Base-by-base conservation (phyloP, 1,284 basidiomycete genomes). In the Mycena sp. region DNA sequence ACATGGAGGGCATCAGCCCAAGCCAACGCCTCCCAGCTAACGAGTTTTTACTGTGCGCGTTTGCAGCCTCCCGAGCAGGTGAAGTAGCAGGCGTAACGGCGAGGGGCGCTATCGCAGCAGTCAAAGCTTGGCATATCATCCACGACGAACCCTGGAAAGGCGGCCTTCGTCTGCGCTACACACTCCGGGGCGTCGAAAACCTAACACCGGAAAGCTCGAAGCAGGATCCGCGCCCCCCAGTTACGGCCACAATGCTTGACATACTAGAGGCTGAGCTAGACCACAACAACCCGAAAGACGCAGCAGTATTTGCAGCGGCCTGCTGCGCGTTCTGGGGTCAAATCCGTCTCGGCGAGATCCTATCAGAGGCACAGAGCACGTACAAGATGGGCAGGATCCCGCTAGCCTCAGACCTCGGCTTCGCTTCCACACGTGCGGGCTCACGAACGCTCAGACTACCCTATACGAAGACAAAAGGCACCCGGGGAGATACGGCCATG, bases 241-340 rank as follows among this genome's bases (percentile, higher is more conserved):
- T 59, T 23, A 52, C 57, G 4, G 35, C 19, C 16, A 16, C 19
- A 2, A 56, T 58, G 53, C 21, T 55, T 21, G 7, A 28, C 1
- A 2, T 17, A 3, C 43, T 55, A 3, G 35, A 30, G 4, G 28
- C 2, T 7, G 30, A 45, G 7, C 43, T 55, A 5, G 43, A 55
- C 40, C 12, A 17, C 26, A 14, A 2, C 16, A 37, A 54, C 40
- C 49, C 51, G 3, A 10, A 17, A 9, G 58, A 61, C n/a, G 58
- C 37, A 1, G 58, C 50, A 0, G 43, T 61, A 0, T 61, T 46
- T 30, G 28, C 32, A 2, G n/a, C 50, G 7, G 58, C 58, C 6
- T 26, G 21, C 37, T 30, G n/a, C 19, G 60, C 53, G 1, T 56
- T 62, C 38, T 56, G 51, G 41, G 41, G 60, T 1, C 53, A 56